Evolutionary conservation across 2,329 filamentous ascomycete species (phyloP), one percentile per base, ranked within the genome.

Genomic region (Pyricularia pennisetigena): DNA sequence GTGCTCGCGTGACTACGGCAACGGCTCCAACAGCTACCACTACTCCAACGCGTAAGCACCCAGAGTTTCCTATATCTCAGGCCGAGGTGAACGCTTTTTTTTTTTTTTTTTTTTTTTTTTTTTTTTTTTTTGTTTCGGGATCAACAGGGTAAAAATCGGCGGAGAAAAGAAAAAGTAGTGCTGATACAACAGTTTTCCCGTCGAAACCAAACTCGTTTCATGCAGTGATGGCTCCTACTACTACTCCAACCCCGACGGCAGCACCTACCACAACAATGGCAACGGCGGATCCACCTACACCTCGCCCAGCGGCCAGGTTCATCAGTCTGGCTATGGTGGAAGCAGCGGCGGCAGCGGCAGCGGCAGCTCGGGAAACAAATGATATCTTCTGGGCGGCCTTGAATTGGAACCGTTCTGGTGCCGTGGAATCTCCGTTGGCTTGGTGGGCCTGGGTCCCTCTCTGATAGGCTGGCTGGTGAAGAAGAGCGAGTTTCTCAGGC

Each of bases 191-290:
- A 41, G 16, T 16, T 16, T 16, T 16, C 12, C 32, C 32, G 6
- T 4, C 16, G 32, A 9, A 9, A 26, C 3, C n/a, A 28, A 20
- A 41, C 65, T 32, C 23, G 3, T 57, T 23, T 20, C n/a, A 41
- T 9, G 49, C 28, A 86, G 83, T 26, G 74, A 91, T 72, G 88
- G 88, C 54, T 90, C 87, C 1, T 92, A 92, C 82, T 91, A 92
- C 80, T 92, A 91, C 79, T 85, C 83, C 75, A 92, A 91, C 78
- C 78, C 87, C 64, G 84, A 90, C 71, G 87, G 88, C 16, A 90
- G 85, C 74, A 89, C 85, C 57, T 92, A 92, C 79, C 79, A 90
- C 82, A 89, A 90, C 77, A 77, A 82, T 71, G 87, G 88, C 63
- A 75, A 75, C 12, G 88, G 88, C 6, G 74, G 77, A 65, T 84